Base-by-base conservation (phyloP, 306 rosid species). In the Trifolium fragiferum region DNA sequence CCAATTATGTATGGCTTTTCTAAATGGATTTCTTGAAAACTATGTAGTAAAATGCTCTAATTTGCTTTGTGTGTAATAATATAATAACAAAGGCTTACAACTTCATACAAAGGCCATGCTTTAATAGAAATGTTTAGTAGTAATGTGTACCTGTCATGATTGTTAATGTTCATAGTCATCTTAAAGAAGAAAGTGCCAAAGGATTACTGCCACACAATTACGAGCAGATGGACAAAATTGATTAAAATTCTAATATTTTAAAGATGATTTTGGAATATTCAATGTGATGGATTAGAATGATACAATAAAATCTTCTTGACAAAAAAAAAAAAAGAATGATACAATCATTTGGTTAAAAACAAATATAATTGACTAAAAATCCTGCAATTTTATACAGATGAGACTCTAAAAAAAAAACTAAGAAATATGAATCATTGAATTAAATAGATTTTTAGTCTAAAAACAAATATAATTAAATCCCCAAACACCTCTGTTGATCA, bases 61-160 rank as follows among this genome's bases (percentile, higher is more conserved):
- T 54, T 50, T 18, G 21, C 60, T 54, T 57, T 57, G 12, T 57
- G 63, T 57, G 63, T 8, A 57, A 57, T 57, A 10, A 13, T 44
- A 44, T 43, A 3, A 40, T 41, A 41, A 41, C 11, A 41, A 41
- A 2, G 14, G 12, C 15, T 47, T 47, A 47, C 3, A 47, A 47
- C 20, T 47, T 15, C 5, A 4, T 2, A 13, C 6, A 3, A 14
- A 49, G 18, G 3, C 20, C 15, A 41, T 41, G 10, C 11, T 40
- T 10, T 41, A 41, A 41, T 10, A 12, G 47, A 41, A 12, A 41
- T 41, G 47, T 41, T 11, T 11, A 11, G 49, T 43, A 12, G 49
- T 43, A 12, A 41, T 41, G 47, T 41, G 15, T 11, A 41, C 1
- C 5, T 41, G 46, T 10, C 46, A 9, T 41, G 46, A 9, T 41